A percentile compares a stretch with the other conserved stretches of the same genome.
These are phyloP conservation scores for Naumovozyma baii DNA, from an alignment of 805 yeast species.

Conservation along the genomic window DNA sequence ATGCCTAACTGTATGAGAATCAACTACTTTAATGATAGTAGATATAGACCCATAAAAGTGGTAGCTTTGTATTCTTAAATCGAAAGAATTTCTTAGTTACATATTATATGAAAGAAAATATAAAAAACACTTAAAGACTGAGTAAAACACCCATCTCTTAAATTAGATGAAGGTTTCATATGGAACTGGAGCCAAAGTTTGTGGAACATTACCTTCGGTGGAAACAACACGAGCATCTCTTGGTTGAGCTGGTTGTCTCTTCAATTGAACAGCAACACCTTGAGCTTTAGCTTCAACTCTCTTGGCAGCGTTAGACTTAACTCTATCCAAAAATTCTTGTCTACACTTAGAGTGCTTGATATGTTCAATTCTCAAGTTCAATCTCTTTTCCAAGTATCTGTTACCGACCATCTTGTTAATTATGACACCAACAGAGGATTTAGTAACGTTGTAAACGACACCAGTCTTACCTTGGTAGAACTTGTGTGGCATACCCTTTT, in stretches of 20 bases:
- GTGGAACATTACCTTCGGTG: conserved; percentile 74
- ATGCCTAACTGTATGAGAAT: too few species aligned
- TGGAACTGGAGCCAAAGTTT: conserved; percentile 95
- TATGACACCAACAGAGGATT: conserved; percentile 94
- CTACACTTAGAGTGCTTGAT: conserved; percentile 99
- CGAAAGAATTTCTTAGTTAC: not conserved
- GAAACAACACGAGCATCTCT: conserved; percentile 79
- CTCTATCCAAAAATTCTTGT: conserved; percentile 96
- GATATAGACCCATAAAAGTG: too few species aligned
- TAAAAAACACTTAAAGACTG: not conserved
- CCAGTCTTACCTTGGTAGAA: conserved; percentile 99
- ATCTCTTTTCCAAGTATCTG: conserved; percentile 97
- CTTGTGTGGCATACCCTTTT: conserved; percentile 99
- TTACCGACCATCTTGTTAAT: conserved; percentile 95
- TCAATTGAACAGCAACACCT: conserved; percentile 81
- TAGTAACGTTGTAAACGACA: conserved; percentile 96
- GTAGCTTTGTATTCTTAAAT: too few species aligned
- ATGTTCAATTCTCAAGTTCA: conserved; percentile 96
- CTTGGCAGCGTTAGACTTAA: conserved; percentile 87
- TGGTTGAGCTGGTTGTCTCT: conserved; percentile 97
- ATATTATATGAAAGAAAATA: not conserved
- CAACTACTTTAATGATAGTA: too few species aligned
- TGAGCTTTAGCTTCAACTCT: conserved; percentile 86
- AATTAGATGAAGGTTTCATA: conserved; percentile 96
- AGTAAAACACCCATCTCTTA: conserved; percentile 1